Conservation (phyloP, 306 rosid species). For the Cicer pinnatifidum region DNA sequence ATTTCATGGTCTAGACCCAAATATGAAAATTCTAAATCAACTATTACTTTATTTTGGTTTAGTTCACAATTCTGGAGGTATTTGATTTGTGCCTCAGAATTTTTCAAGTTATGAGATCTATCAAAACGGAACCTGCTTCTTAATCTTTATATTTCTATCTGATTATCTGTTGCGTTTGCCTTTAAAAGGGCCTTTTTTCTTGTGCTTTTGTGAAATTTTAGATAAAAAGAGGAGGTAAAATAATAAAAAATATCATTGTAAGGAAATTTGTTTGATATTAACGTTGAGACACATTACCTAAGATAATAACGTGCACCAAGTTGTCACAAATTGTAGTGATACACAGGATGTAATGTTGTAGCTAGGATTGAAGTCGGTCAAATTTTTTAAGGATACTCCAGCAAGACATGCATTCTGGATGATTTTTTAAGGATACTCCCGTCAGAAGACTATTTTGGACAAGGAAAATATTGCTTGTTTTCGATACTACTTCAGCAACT, state of each 20-base stretch:
- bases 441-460: conserved; percentile 90
- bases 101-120: neutral
- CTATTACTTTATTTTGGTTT: conserved; percentile 21
- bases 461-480: conserved; percentile 62
- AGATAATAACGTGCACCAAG: conserved; percentile 92
- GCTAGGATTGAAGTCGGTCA: conserved; percentile 75
- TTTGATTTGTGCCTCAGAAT: neutral
- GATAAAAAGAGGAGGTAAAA: too few species aligned
- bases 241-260: too few species aligned
- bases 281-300: conserved; percentile 73
- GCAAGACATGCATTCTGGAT: conserved; percentile 87
- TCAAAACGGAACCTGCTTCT: conserved; percentile 5
- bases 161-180: neutral
- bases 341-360: conserved; percentile 92
- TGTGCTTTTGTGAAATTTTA: neutral
- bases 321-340: conserved; percentile 90
- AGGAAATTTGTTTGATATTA: too few species aligned
- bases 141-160: conserved; percentile 20
- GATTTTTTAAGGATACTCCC: conserved; percentile 87
- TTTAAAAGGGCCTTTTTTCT: conserved; percentile 18
- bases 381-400: conserved; percentile 76
- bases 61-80: conserved; percentile 10
- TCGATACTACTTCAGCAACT: conserved; percentile 46
- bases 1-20: conserved; percentile 6
- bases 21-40: conserved; percentile 28